phyloP scores from a whole-genome alignment of 495 filamentous ascomycete species.

The Neurospora terricola region DNA sequence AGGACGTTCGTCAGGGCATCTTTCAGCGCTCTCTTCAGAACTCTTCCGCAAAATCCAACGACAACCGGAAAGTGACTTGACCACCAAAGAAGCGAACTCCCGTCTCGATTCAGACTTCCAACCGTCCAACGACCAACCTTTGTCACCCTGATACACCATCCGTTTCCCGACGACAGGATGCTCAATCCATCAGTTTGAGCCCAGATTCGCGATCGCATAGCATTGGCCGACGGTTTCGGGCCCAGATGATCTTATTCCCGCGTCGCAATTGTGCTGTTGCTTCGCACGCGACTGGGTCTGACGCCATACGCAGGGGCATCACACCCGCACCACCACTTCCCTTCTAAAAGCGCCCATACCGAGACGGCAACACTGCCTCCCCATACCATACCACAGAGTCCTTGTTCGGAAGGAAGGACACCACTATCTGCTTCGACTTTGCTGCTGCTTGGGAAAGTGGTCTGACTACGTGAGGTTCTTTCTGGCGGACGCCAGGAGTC shows the following conservation, averaged over 20 bases:
- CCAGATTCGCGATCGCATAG: slow-evolving; percentile 30
- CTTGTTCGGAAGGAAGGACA: not conserved
- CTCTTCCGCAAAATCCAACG: slow-evolving; percentile 18
- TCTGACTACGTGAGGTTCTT: not conserved
- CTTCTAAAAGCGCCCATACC: not conserved
- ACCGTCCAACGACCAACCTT: slow-evolving; percentile 1
- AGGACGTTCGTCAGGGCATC: not conserved
- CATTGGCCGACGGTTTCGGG: slow-evolving; percentile 18
- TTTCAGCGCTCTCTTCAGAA: not conserved
- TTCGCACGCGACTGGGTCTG: slow-evolving; percentile 31
- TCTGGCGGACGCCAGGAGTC: not conserved
- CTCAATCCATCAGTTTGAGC: slow-evolving; percentile 28
- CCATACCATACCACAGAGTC: not conserved
- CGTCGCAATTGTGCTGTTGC: slow-evolving; percentile 32
- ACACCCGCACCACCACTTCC: not conserved
- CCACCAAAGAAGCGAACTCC: slow-evolving; percentile 1
- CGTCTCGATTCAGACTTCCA: not conserved
- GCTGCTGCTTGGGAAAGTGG: not conserved
- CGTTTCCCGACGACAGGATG: slow-evolving; percentile 21
- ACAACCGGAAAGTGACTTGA: slow-evolving; percentile 13
- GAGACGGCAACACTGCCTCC: not conserved
- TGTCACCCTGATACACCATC: slow-evolving; percentile 13
- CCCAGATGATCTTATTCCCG: slow-evolving; percentile 27
- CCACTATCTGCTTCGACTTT: not conserved
- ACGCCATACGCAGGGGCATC: slow-evolving; percentile 4